Conservation (phyloP, 495 filamentous ascomycete genomes). For the Cenococcum geophilum region DNA sequence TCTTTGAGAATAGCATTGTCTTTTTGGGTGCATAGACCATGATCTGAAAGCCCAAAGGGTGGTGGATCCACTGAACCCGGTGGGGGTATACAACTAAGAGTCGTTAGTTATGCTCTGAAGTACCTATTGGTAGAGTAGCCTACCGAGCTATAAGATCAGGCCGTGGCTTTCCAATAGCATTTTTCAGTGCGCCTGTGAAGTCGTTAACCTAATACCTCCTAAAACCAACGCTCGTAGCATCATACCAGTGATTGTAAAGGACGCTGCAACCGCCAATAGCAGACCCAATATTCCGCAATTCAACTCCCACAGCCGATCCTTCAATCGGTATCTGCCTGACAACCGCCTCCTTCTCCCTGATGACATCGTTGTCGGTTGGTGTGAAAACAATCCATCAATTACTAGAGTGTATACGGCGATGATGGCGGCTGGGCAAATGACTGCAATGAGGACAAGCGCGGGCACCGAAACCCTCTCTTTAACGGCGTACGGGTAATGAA, state of each 20-base stretch:
- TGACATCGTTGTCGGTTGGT: slow-evolving; percentile 48
- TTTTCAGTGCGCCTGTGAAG: slow-evolving; percentile 61
- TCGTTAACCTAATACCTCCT: background rate
- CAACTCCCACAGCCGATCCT: slow-evolving; percentile 70
- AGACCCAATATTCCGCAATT: slow-evolving; percentile 75
- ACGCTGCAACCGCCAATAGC: slow-evolving; percentile 55
- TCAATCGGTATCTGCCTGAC: slow-evolving; percentile 61
- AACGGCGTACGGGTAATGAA: slow-evolving; percentile 67
- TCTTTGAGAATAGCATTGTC: slow-evolving; percentile 65
- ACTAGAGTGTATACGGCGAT: slow-evolving; percentile 67
- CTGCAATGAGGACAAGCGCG: slow-evolving; percentile 51
- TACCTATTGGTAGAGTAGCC: slow-evolving; percentile 3
- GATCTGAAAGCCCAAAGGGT: slow-evolving; percentile 54
- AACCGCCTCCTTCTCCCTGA: slow-evolving; percentile 43
- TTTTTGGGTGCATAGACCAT: slow-evolving; percentile 60
- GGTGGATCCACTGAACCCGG: slow-evolving; percentile 28
- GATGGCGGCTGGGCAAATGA: slow-evolving; percentile 54
- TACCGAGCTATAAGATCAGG: slow-evolving; percentile 62
- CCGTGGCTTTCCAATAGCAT: slow-evolving; percentile 76
- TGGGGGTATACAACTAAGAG: background rate
- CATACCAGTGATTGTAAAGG: slow-evolving; percentile 65
- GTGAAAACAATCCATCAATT: slow-evolving; percentile 62
- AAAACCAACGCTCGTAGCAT: background rate
- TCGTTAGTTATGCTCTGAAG: background rate
- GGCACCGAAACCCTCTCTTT: slow-evolving; percentile 65